Percentiles rank a stretch among this genome's conserved stretches.
These are phyloP conservation scores for Sphaerulina vaccinii DNA, from an alignment of 2,329 filamentous ascomycete species.

Conservation along the genomic window DNA sequence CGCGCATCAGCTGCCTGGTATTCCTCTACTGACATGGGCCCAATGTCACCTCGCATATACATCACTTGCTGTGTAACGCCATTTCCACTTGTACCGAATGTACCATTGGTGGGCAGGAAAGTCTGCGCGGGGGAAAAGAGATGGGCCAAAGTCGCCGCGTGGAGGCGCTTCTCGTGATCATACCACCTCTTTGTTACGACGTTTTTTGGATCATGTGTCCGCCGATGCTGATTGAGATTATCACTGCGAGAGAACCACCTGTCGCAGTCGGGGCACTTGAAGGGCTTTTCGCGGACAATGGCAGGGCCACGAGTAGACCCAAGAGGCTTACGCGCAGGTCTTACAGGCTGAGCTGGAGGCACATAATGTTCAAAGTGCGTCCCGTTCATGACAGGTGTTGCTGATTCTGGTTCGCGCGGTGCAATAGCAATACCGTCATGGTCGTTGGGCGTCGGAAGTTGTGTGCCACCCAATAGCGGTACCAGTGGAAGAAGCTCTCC, in stretches of 20 bases:
- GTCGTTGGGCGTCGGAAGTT: no score
- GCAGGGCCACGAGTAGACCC: slow-evolving; percentile 11
- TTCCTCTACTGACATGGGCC: slow-evolving; percentile 5
- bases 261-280: no score
- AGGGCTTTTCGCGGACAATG: no score
- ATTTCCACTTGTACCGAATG: slow-evolving; percentile 14
- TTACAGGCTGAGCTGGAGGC: neutral
- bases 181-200: no score
- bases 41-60: slow-evolving; percentile 1
- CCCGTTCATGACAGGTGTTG: neutral
- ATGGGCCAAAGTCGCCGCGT: slow-evolving; percentile 6
- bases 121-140: slow-evolving; percentile 17
- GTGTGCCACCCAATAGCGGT: no score
- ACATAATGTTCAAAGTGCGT: slow-evolving; percentile 4
- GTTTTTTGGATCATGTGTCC: no score
- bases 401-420: neutral
- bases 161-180: slow-evolving; percentile 5
- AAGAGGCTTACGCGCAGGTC: slow-evolving; percentile 13
- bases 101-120: slow-evolving; percentile 16
- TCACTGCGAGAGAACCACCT: no score
- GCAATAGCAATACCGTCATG: neutral
- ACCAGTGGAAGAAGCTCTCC: no score
- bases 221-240: no score
- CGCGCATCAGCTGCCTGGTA: no score
- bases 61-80: slow-evolving; percentile 1